Evolutionary conservation across 257 asterid species (phyloP), one percentile per base, ranked within the genome.

Genomic region (Forsythia suspensa): DNA sequence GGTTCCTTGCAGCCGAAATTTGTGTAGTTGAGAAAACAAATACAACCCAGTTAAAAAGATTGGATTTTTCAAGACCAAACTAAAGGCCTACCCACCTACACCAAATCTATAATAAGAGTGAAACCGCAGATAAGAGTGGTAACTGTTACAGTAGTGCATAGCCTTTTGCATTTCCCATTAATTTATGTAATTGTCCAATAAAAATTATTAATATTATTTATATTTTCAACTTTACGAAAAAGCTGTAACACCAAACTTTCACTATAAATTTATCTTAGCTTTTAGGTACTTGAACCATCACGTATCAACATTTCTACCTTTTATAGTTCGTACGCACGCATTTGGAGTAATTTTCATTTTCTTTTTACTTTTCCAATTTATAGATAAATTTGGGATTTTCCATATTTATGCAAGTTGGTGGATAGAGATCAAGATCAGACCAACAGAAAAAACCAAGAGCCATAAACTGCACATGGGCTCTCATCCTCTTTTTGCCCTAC

Each of bases 41-140:
- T 0, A 1, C 34, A 69, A 79, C 78, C 84, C 82, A 80, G 78
- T 51, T 74, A 74, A 34, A 83, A 84, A 78, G 78, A 83, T 73
- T 71, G 66, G 80, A 76, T 81, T 81, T 83, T 72, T 80, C 74
- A 82, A 79, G 78, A 73, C 74, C 48, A 46, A 82, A 55, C 76
- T 70, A 78, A 29, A 80, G 83, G 87, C 76, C 73, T 77, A 79
- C 90, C 91, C 88, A 88, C 91, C 92, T 80, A 86, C 89, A 84
- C 87, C 88, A 87, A 89, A 87, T 84, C 93, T 84, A 81, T 88
- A 86, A 81, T 63, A 75, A 84, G 77, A 85, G 80, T 86, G 85
- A 84, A 87, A 86, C 80, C 81, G 90, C 89, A 84, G 85, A 70
- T 66, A 77, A 80, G 90, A 84, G 85, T 77, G 84, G 88, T 81